Conservation (phyloP, 805 yeast species). For the Sugiyamaella valdiviana region DNA sequence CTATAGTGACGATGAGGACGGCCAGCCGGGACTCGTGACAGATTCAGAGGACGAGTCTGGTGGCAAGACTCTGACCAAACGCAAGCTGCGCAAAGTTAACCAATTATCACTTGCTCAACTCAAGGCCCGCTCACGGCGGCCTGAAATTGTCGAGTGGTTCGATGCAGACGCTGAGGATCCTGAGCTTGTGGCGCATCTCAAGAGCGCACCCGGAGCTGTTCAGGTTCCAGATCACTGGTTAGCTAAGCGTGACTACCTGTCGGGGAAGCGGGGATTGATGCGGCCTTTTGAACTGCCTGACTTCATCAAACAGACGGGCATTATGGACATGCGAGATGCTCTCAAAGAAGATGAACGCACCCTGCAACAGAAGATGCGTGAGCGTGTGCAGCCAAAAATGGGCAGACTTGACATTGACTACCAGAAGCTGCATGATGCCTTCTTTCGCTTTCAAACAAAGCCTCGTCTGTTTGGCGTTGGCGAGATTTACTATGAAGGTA, state of each 20-base stretch:
- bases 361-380: conserved; percentile 69
- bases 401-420: conserved; percentile 83
- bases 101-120: conserved; percentile 63
- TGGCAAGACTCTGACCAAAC: conserved; percentile 31
- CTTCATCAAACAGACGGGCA: conserved; percentile 76
- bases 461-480: conserved; percentile 71
- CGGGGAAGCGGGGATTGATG: conserved; percentile 57
- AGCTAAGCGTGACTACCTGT: conserved; percentile 63
- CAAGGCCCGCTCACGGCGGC: conserved; percentile 53
- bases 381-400: conserved; percentile 82
- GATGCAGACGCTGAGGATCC: conserved; percentile 87
- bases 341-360: conserved; percentile 43
- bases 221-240: conserved; percentile 87
- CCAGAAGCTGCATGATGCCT: conserved; percentile 74
- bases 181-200: conserved; percentile 52
- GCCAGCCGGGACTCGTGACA: conserved; percentile 4
- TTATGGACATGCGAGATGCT: conserved; percentile 75
- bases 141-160: conserved; percentile 78
- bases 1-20: conserved; percentile 32
- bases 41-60: conserved; percentile 23
- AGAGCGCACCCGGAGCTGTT: conserved; percentile 57
- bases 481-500: conserved; percentile 73
- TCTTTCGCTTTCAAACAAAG: conserved; percentile 71
- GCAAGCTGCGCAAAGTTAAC: conserved; percentile 45
- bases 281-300: conserved; percentile 72